Percentiles rank a stretch among this genome's conserved stretches.
Evolutionary conservation across 345 rosid genomes (phyloP).

Genomic region (Sisymbrium altissimum): DNA sequence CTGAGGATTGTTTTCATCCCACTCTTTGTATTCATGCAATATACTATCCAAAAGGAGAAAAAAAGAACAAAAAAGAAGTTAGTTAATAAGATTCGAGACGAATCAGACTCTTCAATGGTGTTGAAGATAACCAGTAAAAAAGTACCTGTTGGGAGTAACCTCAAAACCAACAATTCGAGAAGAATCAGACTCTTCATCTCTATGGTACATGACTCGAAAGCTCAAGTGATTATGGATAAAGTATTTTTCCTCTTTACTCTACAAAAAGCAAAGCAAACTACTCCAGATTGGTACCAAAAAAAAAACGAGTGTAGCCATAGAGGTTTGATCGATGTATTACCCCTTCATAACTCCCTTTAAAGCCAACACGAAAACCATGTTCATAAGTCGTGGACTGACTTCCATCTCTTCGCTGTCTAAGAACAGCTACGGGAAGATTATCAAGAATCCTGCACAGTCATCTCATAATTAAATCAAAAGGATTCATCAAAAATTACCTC

Average conservation of each 20-base stretch:
- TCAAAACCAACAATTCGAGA: constrained; percentile 96
- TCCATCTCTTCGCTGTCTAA: constrained; percentile 87
- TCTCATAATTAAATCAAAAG: neutral
- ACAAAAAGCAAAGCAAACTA: constrained; percentile 24
- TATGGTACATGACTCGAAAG: constrained; percentile 88
- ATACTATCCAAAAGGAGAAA: constrained; percentile 45
- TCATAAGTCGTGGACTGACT: constrained; percentile 80
- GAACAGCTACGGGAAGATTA: constrained; percentile 98
- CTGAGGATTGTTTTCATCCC: constrained; percentile 81
- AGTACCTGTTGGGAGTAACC: constrained; percentile 83
- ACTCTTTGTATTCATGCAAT: constrained; percentile 86
- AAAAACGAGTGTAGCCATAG: neutral
- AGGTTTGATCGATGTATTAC: constrained; percentile 38
- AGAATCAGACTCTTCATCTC: constrained; percentile 69
- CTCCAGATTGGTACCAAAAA: neutral
- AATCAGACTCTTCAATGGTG: neutral
- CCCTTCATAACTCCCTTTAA: constrained; percentile 91
- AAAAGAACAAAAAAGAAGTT: neutral
- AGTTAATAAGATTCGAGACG: neutral
- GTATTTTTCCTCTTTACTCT: constrained; percentile 91
- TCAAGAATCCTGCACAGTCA: constrained; percentile 77
- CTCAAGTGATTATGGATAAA: constrained; percentile 92
- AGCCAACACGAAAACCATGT: constrained; percentile 93
- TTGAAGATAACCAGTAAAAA: neutral
- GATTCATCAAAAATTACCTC: neutral